Base-by-base conservation (phyloP, 2,329 filamentous ascomycete species). In the Plenodomus lindquistii region DNA sequence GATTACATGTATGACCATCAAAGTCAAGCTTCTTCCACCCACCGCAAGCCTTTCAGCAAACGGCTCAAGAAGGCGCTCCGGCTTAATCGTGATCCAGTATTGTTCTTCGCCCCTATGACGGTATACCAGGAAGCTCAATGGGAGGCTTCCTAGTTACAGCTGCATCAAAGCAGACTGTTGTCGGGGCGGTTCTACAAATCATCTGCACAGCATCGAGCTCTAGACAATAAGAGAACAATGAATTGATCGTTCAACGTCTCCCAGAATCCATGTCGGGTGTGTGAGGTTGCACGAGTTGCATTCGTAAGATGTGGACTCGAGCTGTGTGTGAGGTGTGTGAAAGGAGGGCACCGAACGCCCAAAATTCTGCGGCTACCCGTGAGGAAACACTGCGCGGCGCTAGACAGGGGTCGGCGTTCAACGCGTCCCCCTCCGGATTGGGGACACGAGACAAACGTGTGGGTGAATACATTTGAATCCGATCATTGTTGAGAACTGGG, bases 21-120 rank as follows among this genome's bases (percentile, higher is more conserved):
- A 90, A 96, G 90, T 96, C 92, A 96, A 96, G 84, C 90, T 79
- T 82, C 86, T 84, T 87, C 90, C 88, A 96, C 85, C 86, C 89
- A 88, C 85, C 85, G 79, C 76, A 73, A 73, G 79, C 84, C 88
- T 95, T 77, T 96, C 89, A 79, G 83, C 77, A 79, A 79, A 81
- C 85, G 82, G 85, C 86, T 89, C 83, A 86, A 92, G 85, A 86
- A 87, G 86, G 84, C 84, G 89, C 91, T 96, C 92, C 92, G 91
- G 92, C 92, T 97, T 96, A 96, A 94, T 96, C 87, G 90, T 87
- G 89, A 90, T 90, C 88, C 68, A 49, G 54, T 57, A 59, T 72
- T 65, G 44, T 66, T 96, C 83, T 96, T 80, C 87, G 91, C 91
- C 89, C 82, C 50, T 74, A 73, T 81, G 84, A 88, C 85, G 81